These are phyloP conservation scores for Tolypocladium guangdongense DNA, from an alignment of 2,329 filamentous ascomycete species.

Conservation along the genomic window DNA sequence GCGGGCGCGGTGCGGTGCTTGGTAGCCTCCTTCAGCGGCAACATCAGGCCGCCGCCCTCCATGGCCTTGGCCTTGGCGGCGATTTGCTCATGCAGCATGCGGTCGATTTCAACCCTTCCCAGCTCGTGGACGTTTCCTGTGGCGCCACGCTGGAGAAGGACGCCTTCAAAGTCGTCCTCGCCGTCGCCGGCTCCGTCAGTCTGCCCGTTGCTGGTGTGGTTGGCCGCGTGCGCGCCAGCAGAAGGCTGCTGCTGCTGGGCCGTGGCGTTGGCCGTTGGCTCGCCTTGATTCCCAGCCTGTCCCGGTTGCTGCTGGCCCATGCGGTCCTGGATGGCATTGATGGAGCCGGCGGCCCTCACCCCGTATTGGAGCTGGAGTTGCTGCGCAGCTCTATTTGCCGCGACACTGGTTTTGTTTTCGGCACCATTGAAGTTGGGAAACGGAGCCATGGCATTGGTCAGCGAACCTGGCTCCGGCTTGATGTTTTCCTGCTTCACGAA, in stretches of 20 bases:
- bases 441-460: slow-evolving; percentile 16
- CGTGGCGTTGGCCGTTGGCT: not conserved
- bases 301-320: slow-evolving; percentile 20
- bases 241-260: slow-evolving; percentile 14
- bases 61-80: slow-evolving; percentile 54
- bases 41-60: slow-evolving; percentile 67
- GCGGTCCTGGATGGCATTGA: slow-evolving; percentile 47
- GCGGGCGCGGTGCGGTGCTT: slow-evolving; percentile 15
- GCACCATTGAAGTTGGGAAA: slow-evolving; percentile 22
- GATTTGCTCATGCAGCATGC: slow-evolving; percentile 57
- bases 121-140: slow-evolving; percentile 43
- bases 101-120: slow-evolving; percentile 54
- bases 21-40: slow-evolving; percentile 51
- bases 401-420: slow-evolving; percentile 27
- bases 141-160: slow-evolving; percentile 47
- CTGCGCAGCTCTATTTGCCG: slow-evolving; percentile 43
- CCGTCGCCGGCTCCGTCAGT: slow-evolving; percentile 60
- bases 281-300: slow-evolving; percentile 17
- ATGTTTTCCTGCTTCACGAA: slow-evolving; percentile 37
- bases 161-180: slow-evolving; percentile 42
- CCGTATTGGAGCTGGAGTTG: slow-evolving; percentile 52
- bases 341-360: slow-evolving; percentile 51
- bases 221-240: slow-evolving; percentile 18
- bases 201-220: slow-evolving; percentile 36
- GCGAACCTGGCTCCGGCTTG: slow-evolving; percentile 32